Conservation (phyloP, 148 eudicot species). For the Rhododendron ferrugineum region DNA sequence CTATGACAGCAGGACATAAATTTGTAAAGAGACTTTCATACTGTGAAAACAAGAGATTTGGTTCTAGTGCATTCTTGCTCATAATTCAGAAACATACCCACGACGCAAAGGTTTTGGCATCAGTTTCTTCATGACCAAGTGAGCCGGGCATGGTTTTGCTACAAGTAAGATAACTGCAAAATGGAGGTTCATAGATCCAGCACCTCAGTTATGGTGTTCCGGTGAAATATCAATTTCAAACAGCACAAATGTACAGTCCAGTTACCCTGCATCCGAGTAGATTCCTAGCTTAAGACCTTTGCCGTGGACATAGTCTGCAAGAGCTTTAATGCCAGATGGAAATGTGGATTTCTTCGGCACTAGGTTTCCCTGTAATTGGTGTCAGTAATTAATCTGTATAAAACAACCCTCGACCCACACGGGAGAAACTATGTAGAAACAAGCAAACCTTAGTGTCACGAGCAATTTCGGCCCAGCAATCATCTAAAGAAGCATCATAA, state of each 20-base stretch:
- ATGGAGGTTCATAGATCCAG: conserved; percentile 4
- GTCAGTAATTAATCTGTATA: background rate
- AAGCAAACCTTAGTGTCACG: conserved; percentile 55
- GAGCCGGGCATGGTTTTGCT: conserved; percentile 77
- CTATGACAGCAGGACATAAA: conserved; percentile 19
- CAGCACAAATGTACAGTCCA: background rate
- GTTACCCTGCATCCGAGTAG: conserved; percentile 83
- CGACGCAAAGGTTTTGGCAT: conserved; percentile 68
- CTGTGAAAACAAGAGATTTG: background rate
- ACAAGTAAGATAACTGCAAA: conserved; percentile 52
- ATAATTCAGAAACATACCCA: conserved; percentile 43
- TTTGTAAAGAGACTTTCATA: background rate
- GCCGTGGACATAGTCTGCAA: conserved; percentile 80
- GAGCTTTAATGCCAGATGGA: conserved; percentile 79
- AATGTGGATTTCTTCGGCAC: conserved; percentile 58
- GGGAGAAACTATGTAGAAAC: background rate
- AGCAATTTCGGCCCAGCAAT: conserved; percentile 77
- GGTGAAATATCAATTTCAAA: background rate
- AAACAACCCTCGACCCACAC: background rate
- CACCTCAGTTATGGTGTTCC: background rate
- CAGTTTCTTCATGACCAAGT: conserved; percentile 69
- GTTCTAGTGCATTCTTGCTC: background rate
- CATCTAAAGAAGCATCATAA: conserved; percentile 45
- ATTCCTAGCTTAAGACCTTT: conserved; percentile 82
- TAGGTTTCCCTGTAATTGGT: conserved; percentile 47